Evolutionary conservation across 177 flowering plant species (phyloP).

Genomic region (Vitis hybrid): DNA sequence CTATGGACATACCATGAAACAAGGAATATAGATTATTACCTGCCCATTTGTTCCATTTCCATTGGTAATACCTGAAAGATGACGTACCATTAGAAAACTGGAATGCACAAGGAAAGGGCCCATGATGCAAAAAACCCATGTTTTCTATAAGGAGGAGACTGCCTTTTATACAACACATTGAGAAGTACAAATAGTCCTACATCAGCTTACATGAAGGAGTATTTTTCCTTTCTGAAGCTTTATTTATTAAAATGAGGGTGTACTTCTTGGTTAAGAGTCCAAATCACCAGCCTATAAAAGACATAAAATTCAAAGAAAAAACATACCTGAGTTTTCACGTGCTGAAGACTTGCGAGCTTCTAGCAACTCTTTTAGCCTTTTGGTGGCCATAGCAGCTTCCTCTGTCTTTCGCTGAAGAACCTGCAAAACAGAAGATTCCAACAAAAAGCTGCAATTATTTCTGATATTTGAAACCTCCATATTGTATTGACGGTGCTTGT

Average conservation of each 20-base stretch:
- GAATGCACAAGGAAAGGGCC: not conserved
- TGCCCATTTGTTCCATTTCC: slow-evolving; percentile 75
- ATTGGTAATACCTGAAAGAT: slow-evolving; percentile 55
- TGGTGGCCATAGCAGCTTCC: slow-evolving; percentile 99
- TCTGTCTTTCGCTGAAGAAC: slow-evolving; percentile 99
- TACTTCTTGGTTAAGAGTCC: not conserved
- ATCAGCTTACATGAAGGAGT: not conserved
- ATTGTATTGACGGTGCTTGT: not conserved
- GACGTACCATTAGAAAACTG: slow-evolving; percentile 9
- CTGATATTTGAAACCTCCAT: not conserved
- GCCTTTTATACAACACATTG: not conserved
- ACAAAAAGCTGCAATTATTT: slow-evolving; percentile 3
- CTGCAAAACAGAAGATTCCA: slow-evolving; percentile 32
- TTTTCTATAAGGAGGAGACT: not conserved
- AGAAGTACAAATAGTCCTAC: not conserved
- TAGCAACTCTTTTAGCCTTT: slow-evolving; percentile 93
- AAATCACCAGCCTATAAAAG: not conserved
- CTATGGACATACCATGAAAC: not conserved
- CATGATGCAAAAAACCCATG: not conserved
- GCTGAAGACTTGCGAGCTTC: slow-evolving; percentile 89
- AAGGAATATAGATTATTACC: slow-evolving; percentile 41
- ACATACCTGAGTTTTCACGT: slow-evolving; percentile 75
- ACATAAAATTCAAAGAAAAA: not conserved
- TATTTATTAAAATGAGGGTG: no score
- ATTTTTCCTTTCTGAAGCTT: not conserved